Base-by-base conservation (phyloP, 208 protist species). In the Jaenimonas drosophilae region DNA sequence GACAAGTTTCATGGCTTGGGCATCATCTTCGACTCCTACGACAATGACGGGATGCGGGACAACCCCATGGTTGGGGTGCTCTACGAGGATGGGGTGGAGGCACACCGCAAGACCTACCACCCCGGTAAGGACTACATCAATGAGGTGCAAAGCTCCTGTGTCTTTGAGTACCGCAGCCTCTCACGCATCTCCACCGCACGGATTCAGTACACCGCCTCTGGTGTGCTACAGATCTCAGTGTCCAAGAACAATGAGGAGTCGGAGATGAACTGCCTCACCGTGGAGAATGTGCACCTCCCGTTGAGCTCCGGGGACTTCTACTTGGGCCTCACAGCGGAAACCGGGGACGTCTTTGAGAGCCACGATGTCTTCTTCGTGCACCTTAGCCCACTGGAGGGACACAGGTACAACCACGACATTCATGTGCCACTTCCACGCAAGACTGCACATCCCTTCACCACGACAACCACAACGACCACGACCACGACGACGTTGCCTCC, bases 11-110 rank as follows among this genome's bases (percentile, higher is more conserved):
- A 69, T 16, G 88, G 88, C 36, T 48, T 91, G 26, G 88, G 74
- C 12, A 60, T 95, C 31, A 21, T 95, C 20, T 88, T 95, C 29
- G 83, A 95, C 59, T 78, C 79, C 23, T 95, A 84, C 59, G 88
- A 95, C 62, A 95, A 95, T 53, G 83, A 92, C 57, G 68, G 64
- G 31, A 49, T 38, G 20, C 60, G 64, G 3, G 74, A 91, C 63
- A 92, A 91, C 52, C 88, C 88, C 20, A 74, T 58, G 54, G 62
- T 95, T 31, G 64, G 60, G 27, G 44, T 95, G 16, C 14, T 95
- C 2, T 45, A 66, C 51, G 80, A 79, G 32, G 59, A 69, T 20
- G 58, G 50, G 33, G 59, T 50, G 17, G 34, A 4, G 0, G 14
- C 26, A 2, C n/a, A 1, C 30, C 29, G 48, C 0, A 49, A 49